Evolutionary conservation across 2,329 filamentous ascomycete genomes (phyloP), one percentile per base, ranked within the genome.

Genomic region (Grosmannia serpens): DNA sequence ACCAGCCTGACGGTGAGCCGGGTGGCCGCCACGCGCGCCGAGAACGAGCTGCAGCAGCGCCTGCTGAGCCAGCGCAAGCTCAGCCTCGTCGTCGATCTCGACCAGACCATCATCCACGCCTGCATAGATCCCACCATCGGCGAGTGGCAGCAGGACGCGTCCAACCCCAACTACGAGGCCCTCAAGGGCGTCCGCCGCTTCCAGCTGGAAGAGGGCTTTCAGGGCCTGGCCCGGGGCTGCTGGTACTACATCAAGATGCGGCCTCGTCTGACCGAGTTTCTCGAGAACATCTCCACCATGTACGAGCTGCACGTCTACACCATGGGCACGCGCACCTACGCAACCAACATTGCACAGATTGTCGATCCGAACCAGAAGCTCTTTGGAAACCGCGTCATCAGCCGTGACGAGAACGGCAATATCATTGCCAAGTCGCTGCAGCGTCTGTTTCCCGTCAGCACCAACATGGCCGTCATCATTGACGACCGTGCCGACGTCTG

Each of bases 201-300:
- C 69, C 89, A 96, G 74, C 81, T 99, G 47, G 92, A 99, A 63
- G 91, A 96, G 65, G 87, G 86, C 1, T 86, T 86, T 2, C 82
- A 85, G 27, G 86, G 86, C 62, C 75, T 82, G 2, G 76, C 80
- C 20, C 79, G 82, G 53, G 86, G 85, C n/a, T 92, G 87, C 69
- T 96, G 88, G 81, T 99, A 99, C 73, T 99, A 97, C 72, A 95
- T 99, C 76, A 99, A 99, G 75, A 84, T 96, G 74, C 89, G 94
- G 41, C 94, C 94, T 0, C 91, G 91, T 3, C 75, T 97, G 55
- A 78, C 84, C 62, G 82, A 87, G 49, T 99, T 99, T 68, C 77
- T 99, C 54, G 78, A 88, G 60, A 82, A 83, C 56, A 80, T 96
- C 53, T 83, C 90, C 1, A 80, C 85, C 67, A 76, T 94, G 66